A percentile compares a stretch with the other conserved stretches of the same genome.
These are phyloP conservation scores for Limonomyces culmigenus DNA, from an alignment of 1,284 basidiomycete species.

Conservation along the genomic window DNA sequence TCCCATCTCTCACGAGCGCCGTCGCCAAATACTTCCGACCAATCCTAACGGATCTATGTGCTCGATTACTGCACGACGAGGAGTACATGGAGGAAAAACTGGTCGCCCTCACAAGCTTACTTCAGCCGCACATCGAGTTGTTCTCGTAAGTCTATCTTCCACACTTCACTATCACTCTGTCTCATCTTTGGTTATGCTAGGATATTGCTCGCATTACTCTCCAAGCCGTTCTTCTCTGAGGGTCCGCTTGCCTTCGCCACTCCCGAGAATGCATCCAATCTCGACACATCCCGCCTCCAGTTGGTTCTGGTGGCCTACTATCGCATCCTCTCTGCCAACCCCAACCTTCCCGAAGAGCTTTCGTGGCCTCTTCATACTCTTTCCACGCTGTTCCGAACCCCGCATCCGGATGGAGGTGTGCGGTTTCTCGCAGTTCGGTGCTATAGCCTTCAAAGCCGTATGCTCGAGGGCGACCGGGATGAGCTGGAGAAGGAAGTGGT, in stretches of 20 bases:
- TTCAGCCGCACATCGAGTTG: constrained; percentile 58
- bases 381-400: constrained; percentile 34
- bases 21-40: constrained; percentile 49
- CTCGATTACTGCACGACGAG: constrained; percentile 43
- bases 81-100: constrained; percentile 33
- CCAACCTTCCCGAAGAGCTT: constrained; percentile 41
- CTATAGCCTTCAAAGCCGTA: constrained; percentile 56
- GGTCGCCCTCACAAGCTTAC: constrained; percentile 37
- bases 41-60: constrained; percentile 51
- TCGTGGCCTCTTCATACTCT: constrained; percentile 51
- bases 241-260: constrained; percentile 39
- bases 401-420: constrained; percentile 43
- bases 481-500: constrained; percentile 44
- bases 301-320: constrained; percentile 63
- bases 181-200: constrained; percentile 16
- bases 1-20: constrained; percentile 33
- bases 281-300: constrained; percentile 36
- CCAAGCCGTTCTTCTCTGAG: constrained; percentile 22
- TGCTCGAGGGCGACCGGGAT: constrained; percentile 61
- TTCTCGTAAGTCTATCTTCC: constrained; percentile 40
- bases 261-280: constrained; percentile 11
- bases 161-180: not conserved
- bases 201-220: constrained; percentile 31
- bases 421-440: constrained; percentile 62
- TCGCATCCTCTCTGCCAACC: constrained; percentile 61